Evolutionary conservation across 768 basidiomycete species (phyloP), one percentile per base, ranked within the genome.

Genomic region (Agaricus subrufescens): DNA sequence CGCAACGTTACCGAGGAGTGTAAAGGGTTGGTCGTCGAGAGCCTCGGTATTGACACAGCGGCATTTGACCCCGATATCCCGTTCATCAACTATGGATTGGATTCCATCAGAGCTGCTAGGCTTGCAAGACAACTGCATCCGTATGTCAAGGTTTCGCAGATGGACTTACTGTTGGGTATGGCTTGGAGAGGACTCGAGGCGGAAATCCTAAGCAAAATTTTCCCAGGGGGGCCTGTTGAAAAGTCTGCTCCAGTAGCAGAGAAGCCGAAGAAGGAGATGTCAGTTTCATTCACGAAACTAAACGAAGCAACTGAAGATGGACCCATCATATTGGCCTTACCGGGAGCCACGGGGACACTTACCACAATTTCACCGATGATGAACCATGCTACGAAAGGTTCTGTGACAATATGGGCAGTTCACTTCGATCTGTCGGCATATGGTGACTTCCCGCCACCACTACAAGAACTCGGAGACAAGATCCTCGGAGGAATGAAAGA

Each of bases 41-140:
- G 39, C 37, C 60, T 74, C 11, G 71, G 70, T 46, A 59, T 77
- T 23, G 56, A 69, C 1, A 51, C 54, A n/a, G 64, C 69, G 23
- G 74, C 75, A 37, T 70, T 77, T 43, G 65, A 66, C 9, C 56
- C 61, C 1, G 67, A 75, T 15, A 69, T 74, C 6, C 76, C 76
- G 1, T 63, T 78, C 49, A 75, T 71, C 0, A 64, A 69, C 3
- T 78, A 77, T 43, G 76, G 76, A 4, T 62, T 76, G n/a, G 75
- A 77, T 60, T 77, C 75, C 1, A 65, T 76, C 3, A 65, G 70
- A 8, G 75, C 75, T 10, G 69, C 69, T 5, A 65, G 67, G 19
- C 59, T 75, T 15, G 69, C 75, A 3, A 66, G 65, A 50, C 65
- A 66, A 1, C 66, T 77, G 39, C 65, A 65, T 8, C 62, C 68